Conservation (phyloP, 306 rosid species). For the Carpinus fangiana region DNA sequence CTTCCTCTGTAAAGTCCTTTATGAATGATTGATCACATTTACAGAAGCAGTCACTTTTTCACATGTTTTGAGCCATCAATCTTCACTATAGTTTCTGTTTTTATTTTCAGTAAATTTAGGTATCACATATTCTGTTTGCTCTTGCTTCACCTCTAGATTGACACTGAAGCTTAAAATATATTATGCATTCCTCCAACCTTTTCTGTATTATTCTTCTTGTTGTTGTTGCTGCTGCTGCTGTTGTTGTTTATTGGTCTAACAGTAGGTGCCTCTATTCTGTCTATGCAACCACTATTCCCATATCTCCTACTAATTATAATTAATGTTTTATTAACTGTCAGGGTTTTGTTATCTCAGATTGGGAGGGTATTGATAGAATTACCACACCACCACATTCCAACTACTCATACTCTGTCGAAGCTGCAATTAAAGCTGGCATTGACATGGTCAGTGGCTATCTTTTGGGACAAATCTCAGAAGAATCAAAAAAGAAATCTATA, state of each 20-base stretch:
- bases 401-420: conserved; percentile 83
- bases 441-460: conserved; percentile 74
- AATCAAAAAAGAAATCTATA: conserved; percentile 7
- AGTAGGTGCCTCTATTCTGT: conserved; percentile 5
- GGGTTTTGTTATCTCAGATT: conserved; percentile 99
- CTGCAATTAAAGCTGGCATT: conserved; percentile 78
- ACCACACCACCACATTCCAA: conserved; percentile 75
- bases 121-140: background rate
- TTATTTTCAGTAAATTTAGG: background rate
- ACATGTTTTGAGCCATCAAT: background rate
- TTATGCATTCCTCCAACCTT: background rate
- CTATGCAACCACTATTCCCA: conserved; percentile 5
- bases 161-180: background rate
- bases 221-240: background rate
- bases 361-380: conserved; percentile 90
- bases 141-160: background rate
- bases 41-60: background rate
- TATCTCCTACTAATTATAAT: conserved; percentile 20
- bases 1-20: background rate
- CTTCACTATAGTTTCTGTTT: background rate
- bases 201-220: background rate
- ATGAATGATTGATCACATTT: background rate
- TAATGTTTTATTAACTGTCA: conserved; percentile 41
- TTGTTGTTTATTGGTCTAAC: background rate
- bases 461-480: conserved; percentile 23